Conservation (phyloP, 1,284 basidiomycete species). For the Heterobasidion parviporum region DNA sequence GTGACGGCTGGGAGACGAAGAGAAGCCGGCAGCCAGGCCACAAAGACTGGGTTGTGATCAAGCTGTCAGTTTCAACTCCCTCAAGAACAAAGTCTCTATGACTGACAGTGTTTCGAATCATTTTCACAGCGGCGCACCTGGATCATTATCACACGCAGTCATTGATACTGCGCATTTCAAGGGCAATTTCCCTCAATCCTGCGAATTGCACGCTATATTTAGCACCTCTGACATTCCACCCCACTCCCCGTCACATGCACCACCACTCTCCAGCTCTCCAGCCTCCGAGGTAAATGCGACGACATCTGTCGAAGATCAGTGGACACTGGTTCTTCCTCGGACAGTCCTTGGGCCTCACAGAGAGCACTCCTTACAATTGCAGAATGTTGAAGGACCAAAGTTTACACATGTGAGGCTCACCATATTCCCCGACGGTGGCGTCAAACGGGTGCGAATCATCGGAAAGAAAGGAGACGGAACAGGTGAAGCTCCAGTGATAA, state of each 20-base stretch:
- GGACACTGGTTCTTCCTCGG: slow-evolving; percentile 71
- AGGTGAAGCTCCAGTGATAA: not conserved
- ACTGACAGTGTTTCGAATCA: not conserved
- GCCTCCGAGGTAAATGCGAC: slow-evolving; percentile 4
- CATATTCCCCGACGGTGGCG: slow-evolving; percentile 92
- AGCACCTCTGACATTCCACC: slow-evolving; percentile 33
- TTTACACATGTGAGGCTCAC: slow-evolving; percentile 86
- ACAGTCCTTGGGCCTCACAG: slow-evolving; percentile 85
- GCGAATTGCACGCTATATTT: slow-evolving; percentile 68
- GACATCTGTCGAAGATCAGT: slow-evolving; percentile 33
- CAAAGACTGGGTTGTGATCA: slow-evolving; percentile 88
- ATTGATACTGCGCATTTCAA: slow-evolving; percentile 95
- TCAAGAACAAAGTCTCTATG: too few relatives aligned
- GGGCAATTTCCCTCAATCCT: slow-evolving; percentile 92
- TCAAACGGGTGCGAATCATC: slow-evolving; percentile 84
- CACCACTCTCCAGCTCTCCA: slow-evolving; percentile 9
- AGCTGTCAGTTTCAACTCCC: slow-evolving; percentile 47
- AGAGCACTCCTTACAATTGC: slow-evolving; percentile 83
- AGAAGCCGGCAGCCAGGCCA: slow-evolving; percentile 75
- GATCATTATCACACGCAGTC: slow-evolving; percentile 72
- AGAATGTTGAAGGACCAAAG: slow-evolving; percentile 44
- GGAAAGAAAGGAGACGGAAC: slow-evolving; percentile 43
- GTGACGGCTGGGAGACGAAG: slow-evolving; percentile 98
- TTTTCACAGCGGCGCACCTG: slow-evolving; percentile 52
- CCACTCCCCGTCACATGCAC: slow-evolving; percentile 19